A percentile compares a stretch with the other conserved stretches of the same genome.
Conservation (phyloP, 2,329 filamentous ascomycete genomes). For the Claviceps sp. region DNA sequence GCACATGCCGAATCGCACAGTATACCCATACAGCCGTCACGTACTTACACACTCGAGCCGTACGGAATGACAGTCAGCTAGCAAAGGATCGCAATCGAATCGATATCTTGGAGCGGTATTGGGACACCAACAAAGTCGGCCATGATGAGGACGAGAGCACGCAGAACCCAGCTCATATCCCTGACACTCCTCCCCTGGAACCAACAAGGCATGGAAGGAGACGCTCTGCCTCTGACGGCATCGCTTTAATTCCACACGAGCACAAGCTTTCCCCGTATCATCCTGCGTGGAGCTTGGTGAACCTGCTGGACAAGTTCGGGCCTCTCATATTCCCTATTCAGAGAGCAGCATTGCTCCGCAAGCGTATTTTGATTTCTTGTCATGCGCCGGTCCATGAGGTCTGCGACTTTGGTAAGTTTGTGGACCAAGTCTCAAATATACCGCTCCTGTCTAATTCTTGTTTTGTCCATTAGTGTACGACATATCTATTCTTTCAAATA, state of each 20-base stretch:
- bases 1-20: not conserved
- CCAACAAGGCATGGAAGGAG: slow-evolving; percentile 36
- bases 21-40: not conserved
- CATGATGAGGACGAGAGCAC: slow-evolving; percentile 11
- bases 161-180: slow-evolving; percentile 19
- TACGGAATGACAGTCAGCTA: slow-evolving; percentile 32
- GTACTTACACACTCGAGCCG: not conserved
- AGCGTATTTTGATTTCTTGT: slow-evolving; percentile 76
- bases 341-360: slow-evolving; percentile 71
- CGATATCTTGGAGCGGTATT: slow-evolving; percentile 62
- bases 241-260: slow-evolving; percentile 42
- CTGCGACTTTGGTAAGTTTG: slow-evolving; percentile 70
- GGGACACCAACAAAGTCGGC: slow-evolving; percentile 41
- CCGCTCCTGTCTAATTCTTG: not conserved
- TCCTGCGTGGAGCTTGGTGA: slow-evolving; percentile 70
- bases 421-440: too few species aligned
- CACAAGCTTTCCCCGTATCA: slow-evolving; percentile 66
- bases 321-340: slow-evolving; percentile 87
- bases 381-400: slow-evolving; percentile 72
- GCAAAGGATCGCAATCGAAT: slow-evolving; percentile 52
- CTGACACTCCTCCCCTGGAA: slow-evolving; percentile 16
- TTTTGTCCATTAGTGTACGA: slow-evolving; percentile 57
- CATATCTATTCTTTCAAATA: slow-evolving; percentile 81
- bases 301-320: slow-evolving; percentile 71
- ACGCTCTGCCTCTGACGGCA: slow-evolving; percentile 49